Evolutionary conservation across 192 early-diverging fungal species (phyloP).

Genomic region (Geosiphon pyriformis): DNA sequence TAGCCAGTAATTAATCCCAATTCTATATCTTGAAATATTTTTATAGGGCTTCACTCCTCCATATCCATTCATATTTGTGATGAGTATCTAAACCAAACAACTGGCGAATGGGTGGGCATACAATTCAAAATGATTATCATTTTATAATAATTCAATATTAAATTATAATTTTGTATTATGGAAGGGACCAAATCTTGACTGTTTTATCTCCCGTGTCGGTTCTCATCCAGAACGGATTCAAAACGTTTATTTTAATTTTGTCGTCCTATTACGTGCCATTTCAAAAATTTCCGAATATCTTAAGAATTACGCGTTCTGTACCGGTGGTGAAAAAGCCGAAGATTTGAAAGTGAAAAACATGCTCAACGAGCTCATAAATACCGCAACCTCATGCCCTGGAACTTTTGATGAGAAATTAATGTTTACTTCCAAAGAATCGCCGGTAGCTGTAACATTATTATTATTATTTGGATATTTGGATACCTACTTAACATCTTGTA

Average conservation of each 20-base stretch:
- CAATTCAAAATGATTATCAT: neutral
- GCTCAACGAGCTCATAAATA: conserved; percentile 53
- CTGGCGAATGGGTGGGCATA: conserved; percentile 73
- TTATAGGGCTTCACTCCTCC: conserved; percentile 79
- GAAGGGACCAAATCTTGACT: conserved; percentile 77
- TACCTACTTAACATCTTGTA: no score
- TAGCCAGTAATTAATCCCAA: no score
- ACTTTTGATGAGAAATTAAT: conserved; percentile 90
- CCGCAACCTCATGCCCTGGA: conserved; percentile 58
- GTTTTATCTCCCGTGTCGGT: conserved; percentile 86
- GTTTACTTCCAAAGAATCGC: conserved; percentile 46
- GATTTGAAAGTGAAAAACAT: conserved; percentile 49
- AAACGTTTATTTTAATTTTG: conserved; percentile 95
- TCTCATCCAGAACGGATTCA: conserved; percentile 85
- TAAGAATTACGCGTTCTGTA: conserved; percentile 67
- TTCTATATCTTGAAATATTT: neutral
- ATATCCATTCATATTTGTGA: conserved; percentile 98
- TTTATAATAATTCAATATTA: neutral
- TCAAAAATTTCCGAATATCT: conserved; percentile 79
- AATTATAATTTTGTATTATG: neutral
- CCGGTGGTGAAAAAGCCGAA: conserved; percentile 50
- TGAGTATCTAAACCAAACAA: conserved; percentile 84
- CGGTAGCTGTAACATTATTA: neutral
- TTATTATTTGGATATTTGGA: no score
- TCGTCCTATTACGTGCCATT: conserved; percentile 77